These are phyloP conservation scores for Rheum nobile DNA, from an alignment of 148 eudicot species.

Conservation along the genomic window DNA sequence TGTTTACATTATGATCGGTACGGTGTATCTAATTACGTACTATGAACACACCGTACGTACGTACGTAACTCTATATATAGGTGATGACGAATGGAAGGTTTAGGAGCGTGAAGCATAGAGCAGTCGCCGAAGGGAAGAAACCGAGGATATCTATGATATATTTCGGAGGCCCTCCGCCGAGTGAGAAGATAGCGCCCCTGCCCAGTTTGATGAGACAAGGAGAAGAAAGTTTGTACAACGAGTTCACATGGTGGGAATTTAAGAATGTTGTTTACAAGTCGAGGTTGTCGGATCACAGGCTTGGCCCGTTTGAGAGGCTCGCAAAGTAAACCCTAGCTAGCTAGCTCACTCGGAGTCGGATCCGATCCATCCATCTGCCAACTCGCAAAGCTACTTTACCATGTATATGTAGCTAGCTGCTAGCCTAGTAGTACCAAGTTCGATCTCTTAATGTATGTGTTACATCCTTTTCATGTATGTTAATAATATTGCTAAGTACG, in stretches of 20 bases:
- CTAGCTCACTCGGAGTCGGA: no score
- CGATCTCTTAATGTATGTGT: no score
- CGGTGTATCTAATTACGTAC: no score
- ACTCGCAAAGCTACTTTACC: no score
- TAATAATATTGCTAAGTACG: no score
- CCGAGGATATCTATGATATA: conserved; percentile 27
- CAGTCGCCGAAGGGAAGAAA: conserved; percentile 28
- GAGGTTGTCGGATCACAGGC: conserved; percentile 32
- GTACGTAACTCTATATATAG: no score
- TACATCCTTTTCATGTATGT: no score
- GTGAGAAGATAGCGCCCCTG: conserved; percentile 13
- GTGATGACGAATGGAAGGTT: conserved; percentile 80
- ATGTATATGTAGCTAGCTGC: no score
- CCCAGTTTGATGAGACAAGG: conserved; percentile 20
- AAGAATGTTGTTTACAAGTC: conserved; percentile 38
- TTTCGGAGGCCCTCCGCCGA: conserved; percentile 9
- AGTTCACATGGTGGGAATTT: conserved; percentile 44
- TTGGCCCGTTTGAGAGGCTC: conserved; percentile 19
- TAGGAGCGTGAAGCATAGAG: conserved; percentile 66
- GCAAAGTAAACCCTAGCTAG: neutral
- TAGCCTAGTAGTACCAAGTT: no score
- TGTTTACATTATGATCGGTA: no score
- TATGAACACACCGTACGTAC: neutral
- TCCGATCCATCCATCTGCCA: no score
- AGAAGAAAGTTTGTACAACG: conserved; percentile 33